Percentiles rank a stretch among this genome's conserved stretches.
These are phyloP conservation scores for Leucosporidium creatinivorum DNA, from an alignment of 768 basidiomycete species.

Conservation along the genomic window DNA sequence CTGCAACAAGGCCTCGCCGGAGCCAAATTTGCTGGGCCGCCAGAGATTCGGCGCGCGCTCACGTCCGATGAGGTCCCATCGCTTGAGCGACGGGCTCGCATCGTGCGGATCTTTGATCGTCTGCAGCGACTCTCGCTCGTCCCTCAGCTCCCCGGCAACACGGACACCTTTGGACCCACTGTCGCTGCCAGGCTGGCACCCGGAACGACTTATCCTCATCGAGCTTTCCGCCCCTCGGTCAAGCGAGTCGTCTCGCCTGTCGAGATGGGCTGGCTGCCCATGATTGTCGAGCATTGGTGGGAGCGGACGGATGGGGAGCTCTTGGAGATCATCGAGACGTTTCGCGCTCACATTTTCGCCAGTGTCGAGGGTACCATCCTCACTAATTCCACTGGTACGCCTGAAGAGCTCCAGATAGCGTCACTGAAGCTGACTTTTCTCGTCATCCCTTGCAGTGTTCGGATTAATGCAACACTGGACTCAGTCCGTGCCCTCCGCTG, in stretches of 20 bases:
- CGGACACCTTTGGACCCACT: too few relatives aligned
- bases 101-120: not conserved
- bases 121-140: slow-evolving; percentile 7
- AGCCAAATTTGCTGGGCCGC: too few relatives aligned
- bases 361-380: not conserved
- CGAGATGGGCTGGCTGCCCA: slow-evolving; percentile 12
- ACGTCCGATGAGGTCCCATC: too few relatives aligned
- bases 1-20: too few relatives aligned
- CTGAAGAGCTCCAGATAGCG: too few relatives aligned
- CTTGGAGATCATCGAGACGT: slow-evolving; percentile 12
- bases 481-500: too few relatives aligned
- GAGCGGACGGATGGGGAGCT: slow-evolving; percentile 6
- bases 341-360: not conserved
- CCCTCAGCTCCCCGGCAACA: too few relatives aligned
- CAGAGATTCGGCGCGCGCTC: too few relatives aligned
- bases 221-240: not conserved
- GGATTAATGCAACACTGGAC: not conserved
- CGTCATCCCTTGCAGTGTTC: not conserved
- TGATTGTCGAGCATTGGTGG: slow-evolving; percentile 3
- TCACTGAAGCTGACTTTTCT: not conserved
- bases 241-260: slow-evolving; percentile 5
- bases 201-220: too few relatives aligned
- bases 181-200: too few relatives aligned
- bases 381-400: slow-evolving; percentile 1
- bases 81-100: not conserved